phyloP scores from a whole-genome alignment of 805 yeast genomes.

The Barnettozyma vustinii region DNA sequence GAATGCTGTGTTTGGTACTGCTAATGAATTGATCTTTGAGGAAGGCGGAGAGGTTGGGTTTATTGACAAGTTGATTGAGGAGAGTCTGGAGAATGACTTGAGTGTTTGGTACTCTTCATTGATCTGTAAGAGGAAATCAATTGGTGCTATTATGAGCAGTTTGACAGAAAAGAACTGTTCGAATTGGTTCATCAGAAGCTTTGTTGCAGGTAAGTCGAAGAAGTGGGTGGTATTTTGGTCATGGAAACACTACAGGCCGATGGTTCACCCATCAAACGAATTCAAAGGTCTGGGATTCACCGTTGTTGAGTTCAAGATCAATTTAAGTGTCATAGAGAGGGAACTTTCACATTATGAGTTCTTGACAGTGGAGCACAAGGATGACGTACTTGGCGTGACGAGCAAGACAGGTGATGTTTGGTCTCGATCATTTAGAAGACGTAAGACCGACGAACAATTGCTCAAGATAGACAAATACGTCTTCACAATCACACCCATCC shows the following conservation, averaged over 20 bases:
- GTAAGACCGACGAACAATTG: neutral
- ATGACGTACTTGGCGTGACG: neutral
- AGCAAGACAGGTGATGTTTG: constrained; percentile 19
- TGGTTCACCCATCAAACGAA: constrained; percentile 2
- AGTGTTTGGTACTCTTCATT: constrained; percentile 37
- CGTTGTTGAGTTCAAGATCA: constrained; percentile 12
- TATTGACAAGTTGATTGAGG: constrained; percentile 29
- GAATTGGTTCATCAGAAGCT: constrained; percentile 17
- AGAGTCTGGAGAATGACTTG: constrained; percentile 23
- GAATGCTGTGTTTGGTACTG: constrained; percentile 28
- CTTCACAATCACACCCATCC: constrained; percentile 9
- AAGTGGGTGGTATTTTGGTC: constrained; percentile 27
- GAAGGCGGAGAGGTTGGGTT: constrained; percentile 43
- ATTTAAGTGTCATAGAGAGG: constrained; percentile 6
- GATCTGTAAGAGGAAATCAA: constrained; percentile 27
- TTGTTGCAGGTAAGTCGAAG: constrained; percentile 19
- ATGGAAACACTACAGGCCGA: constrained; percentile 10
- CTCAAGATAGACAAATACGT: constrained; percentile 2
- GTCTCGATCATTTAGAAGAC: constrained; percentile 23
- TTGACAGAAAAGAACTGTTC: neutral
- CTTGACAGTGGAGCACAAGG: neutral
- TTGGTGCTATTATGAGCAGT: constrained; percentile 6
- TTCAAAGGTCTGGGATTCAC: constrained; percentile 10
- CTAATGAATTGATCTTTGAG: constrained; percentile 33
- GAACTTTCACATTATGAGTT: neutral